phyloP scores from a whole-genome alignment of 1,139 yeast genomes.

The Yamadazyma epiphylla region DNA sequence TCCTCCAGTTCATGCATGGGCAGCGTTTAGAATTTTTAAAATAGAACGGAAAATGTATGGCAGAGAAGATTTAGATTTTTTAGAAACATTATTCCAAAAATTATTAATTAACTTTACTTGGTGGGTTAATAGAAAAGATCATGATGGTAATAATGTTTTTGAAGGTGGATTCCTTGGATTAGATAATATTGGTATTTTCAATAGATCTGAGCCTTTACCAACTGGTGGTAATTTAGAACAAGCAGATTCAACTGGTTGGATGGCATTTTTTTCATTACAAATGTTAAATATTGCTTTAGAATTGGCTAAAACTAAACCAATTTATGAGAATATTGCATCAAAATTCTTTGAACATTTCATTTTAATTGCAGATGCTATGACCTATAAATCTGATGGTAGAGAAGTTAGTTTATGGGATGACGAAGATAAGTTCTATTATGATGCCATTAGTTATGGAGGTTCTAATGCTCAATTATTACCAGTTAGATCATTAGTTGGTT shows the following conservation, averaged over 20 bases:
- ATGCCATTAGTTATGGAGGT: constrained; percentile 80
- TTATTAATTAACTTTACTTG: constrained; percentile 87
- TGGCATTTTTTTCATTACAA: constrained; percentile 90
- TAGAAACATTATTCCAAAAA: constrained; percentile 91
- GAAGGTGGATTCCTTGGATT: constrained; percentile 95
- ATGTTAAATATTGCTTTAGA: constrained; percentile 94
- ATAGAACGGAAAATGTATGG: constrained; percentile 87
- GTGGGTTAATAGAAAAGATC: constrained; percentile 97
- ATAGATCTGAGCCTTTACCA: constrained; percentile 91
- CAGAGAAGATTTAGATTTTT: constrained; percentile 73
- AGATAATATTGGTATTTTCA: constrained; percentile 92
- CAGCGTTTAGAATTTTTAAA: constrained; percentile 86
- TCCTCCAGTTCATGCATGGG: constrained; percentile 99
- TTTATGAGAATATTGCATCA: constrained; percentile 92
- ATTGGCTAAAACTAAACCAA: constrained; percentile 77
- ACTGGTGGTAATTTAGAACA: constrained; percentile 91
- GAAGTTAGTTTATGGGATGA: constrained; percentile 86
- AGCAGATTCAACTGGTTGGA: constrained; percentile 98
- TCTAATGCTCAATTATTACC: constrained; percentile 71
- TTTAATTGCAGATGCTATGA: constrained; percentile 93
- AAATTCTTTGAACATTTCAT: constrained; percentile 93
- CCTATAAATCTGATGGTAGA: constrained; percentile 58
- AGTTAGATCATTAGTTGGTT: constrained; percentile 86
- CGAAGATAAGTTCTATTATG: constrained; percentile 84
- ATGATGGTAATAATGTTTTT: constrained; percentile 84